Percentiles rank a stretch among this genome's conserved stretches.
phyloP scores from a whole-genome alignment of 257 asterid genomes.

The Cinchona pubescens region DNA sequence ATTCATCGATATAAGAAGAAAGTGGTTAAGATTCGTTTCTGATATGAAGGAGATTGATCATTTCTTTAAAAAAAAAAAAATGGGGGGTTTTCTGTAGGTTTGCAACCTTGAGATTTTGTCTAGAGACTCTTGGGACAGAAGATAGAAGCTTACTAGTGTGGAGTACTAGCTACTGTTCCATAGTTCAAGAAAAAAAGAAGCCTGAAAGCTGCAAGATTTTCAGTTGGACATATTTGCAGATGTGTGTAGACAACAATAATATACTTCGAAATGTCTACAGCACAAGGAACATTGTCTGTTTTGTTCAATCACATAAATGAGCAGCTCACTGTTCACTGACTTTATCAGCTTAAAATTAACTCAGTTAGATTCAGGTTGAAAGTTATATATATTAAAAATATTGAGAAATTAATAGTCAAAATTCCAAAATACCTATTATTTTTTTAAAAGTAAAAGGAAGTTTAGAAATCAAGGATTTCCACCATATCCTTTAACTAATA shows the following conservation, averaged over 20 bases:
- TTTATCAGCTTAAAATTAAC: conserved; percentile 36
- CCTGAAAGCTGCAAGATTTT: conserved; percentile 32
- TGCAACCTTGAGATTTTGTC: no score
- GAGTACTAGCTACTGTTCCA: background rate
- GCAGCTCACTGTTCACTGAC: conserved; percentile 27
- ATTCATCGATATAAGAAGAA: background rate
- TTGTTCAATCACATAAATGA: conserved; percentile 72
- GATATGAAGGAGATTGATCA: background rate
- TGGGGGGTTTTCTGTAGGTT: no score
- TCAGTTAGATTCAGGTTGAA: conserved; percentile 18
- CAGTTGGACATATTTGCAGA: conserved; percentile 44
- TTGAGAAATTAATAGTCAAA: background rate
- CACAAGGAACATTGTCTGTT: conserved; percentile 70
- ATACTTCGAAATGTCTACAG: conserved; percentile 41
- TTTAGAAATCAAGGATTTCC: conserved; percentile 6
- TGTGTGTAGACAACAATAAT: conserved; percentile 21
- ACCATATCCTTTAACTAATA: background rate
- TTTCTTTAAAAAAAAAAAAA: background rate
- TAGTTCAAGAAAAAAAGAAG: conserved; percentile 23
- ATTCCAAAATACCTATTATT: no score
- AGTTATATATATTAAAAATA: background rate
- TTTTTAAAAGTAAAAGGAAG: background rate
- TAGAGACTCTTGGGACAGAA: conserved; percentile 11
- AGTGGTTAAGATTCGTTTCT: background rate
- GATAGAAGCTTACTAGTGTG: background rate